Percentiles rank a stretch among this genome's conserved stretches.
phyloP scores from a whole-genome alignment of 768 basidiomycete genomes.

The Mycena rebaudengoi region DNA sequence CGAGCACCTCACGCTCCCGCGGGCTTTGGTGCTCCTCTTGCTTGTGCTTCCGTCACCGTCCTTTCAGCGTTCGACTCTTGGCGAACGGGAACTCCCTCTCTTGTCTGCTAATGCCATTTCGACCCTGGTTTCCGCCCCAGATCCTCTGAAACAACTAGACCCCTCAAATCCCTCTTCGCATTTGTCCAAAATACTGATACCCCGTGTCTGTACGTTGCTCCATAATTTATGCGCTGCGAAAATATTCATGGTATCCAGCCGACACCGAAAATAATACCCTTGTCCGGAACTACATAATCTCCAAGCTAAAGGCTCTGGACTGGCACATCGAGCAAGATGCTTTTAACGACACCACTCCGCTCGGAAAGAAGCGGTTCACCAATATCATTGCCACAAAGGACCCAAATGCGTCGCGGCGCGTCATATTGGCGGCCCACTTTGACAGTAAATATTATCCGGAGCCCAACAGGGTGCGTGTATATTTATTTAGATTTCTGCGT shows the following conservation, averaged over 20 bases:
- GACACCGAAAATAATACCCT: constrained; percentile 81
- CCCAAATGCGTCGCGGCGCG: constrained; percentile 78
- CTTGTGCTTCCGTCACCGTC: constrained; percentile 39
- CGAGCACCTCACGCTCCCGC: constrained; percentile 17
- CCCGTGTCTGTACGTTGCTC: constrained; percentile 70
- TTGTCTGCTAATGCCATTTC: constrained; percentile 62
- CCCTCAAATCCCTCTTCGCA: constrained; percentile 72
- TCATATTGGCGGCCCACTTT: constrained; percentile 92
- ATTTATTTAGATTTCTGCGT: not conserved
- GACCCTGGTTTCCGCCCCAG: constrained; percentile 59
- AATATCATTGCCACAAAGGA: constrained; percentile 97
- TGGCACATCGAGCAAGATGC: constrained; percentile 92
- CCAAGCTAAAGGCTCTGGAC: constrained; percentile 71
- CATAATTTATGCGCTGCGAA: constrained; percentile 5
- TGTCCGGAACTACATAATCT: constrained; percentile 84
- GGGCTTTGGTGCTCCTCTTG: constrained; percentile 37
- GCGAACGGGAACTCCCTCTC: constrained; percentile 48
- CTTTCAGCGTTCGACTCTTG: constrained; percentile 48
- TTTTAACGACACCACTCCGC: constrained; percentile 83
- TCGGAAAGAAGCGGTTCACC: constrained; percentile 80
- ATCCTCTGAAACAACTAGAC: constrained; percentile 77
- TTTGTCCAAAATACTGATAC: constrained; percentile 86
- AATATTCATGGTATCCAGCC: constrained; percentile 47
- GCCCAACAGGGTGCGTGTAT: constrained; percentile 70
- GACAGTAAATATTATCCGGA: constrained; percentile 91